Percentiles rank a stretch among this genome's conserved stretches.
phyloP scores from a whole-genome alignment of 129 eudicot genomes.

The Tagetes erecta region DNA sequence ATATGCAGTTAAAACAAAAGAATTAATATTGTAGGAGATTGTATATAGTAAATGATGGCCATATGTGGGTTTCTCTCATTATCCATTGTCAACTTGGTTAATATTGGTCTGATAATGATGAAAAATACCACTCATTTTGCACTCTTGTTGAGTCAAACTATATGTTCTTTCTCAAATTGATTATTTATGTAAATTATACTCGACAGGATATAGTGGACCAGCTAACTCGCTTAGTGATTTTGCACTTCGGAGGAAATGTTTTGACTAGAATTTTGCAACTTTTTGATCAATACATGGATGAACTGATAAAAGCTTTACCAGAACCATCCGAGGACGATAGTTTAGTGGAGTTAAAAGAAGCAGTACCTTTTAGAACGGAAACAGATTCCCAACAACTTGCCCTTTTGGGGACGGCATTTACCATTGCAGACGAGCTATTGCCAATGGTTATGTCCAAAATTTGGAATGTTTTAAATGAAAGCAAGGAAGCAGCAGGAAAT shows the following conservation, averaged over 20 bases:
- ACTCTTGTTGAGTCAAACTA: background rate
- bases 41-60: background rate
- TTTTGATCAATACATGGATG: conserved; percentile 86
- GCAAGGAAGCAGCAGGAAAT: conserved; percentile 60
- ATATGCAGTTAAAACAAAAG: conserved; percentile 1
- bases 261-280: conserved; percentile 67
- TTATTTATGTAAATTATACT: background rate
- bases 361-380: conserved; percentile 82
- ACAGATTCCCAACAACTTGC: conserved; percentile 95
- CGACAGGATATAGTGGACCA: conserved; percentile 82
- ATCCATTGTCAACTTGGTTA: background rate
- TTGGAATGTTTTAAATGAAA: conserved; percentile 69
- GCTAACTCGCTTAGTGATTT: conserved; percentile 72
- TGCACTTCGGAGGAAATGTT: conserved; percentile 85
- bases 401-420: conserved; percentile 80
- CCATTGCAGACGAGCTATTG: conserved; percentile 82
- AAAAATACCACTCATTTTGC: background rate
- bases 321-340: conserved; percentile 84
- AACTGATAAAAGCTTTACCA: conserved; percentile 77
- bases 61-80: conserved; percentile 6
- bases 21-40: conserved; percentile 6
- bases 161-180: background rate
- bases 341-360: conserved; percentile 70
- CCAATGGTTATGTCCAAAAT: conserved; percentile 78
- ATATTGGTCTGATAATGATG: background rate